Evolutionary conservation across 1,284 basidiomycete genomes (phyloP).

Genomic region (Anthracocystis setariae): DNA sequence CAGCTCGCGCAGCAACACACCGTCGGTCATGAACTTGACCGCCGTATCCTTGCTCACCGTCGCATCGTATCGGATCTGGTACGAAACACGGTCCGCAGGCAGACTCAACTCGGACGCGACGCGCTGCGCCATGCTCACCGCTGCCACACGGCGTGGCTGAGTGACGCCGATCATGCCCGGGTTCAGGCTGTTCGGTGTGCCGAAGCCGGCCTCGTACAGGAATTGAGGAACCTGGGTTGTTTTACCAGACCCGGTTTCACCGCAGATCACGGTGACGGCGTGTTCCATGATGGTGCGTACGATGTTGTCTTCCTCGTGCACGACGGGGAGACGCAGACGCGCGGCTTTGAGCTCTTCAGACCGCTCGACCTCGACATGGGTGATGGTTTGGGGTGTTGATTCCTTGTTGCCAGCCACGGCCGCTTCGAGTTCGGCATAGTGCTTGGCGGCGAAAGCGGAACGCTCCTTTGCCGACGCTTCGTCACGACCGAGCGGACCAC

Average conservation of each 20-base stretch:
- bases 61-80: constrained; percentile 97
- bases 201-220: constrained; percentile 93
- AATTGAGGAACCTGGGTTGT: constrained; percentile 98
- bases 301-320: constrained; percentile 91
- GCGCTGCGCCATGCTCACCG: constrained; percentile 92
- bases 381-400: constrained; percentile 64
- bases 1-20: constrained; percentile 91
- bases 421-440: constrained; percentile 44
- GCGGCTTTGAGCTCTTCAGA: constrained; percentile 80
- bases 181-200: constrained; percentile 83
- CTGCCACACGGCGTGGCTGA: constrained; percentile 95
- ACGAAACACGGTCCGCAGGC: constrained; percentile 82
- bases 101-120: constrained; percentile 89
- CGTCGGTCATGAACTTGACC: constrained; percentile 99
- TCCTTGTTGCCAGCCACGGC: constrained; percentile 19
- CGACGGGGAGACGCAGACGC: constrained; percentile 84
- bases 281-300: constrained; percentile 91
- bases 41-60: constrained; percentile 87
- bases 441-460: constrained; percentile 56
- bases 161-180: constrained; percentile 98
- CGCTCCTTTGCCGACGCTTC: constrained; percentile 30
- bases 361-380: constrained; percentile 75
- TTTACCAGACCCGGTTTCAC: constrained; percentile 95
- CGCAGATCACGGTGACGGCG: constrained; percentile 79
- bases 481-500: constrained; percentile 62